Conservation (phyloP, 148 eudicot species). For the Mesembryanthemum crystallinum region DNA sequence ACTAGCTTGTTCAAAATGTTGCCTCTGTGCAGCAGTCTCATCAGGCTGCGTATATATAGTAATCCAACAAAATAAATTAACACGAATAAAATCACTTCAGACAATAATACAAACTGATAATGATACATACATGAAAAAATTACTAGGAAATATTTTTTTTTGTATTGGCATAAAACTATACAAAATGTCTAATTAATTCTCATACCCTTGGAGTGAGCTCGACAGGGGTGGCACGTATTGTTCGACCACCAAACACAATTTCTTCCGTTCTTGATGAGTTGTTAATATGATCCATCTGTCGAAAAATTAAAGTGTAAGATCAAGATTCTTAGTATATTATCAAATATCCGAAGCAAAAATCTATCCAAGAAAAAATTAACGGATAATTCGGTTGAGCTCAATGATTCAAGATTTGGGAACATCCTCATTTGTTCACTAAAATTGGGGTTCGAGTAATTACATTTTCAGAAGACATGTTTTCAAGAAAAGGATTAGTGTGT, state of each 20-base stretch:
- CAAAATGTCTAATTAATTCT: no score
- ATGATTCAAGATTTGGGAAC: not conserved
- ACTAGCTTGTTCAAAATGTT: no score
- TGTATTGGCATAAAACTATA: no score
- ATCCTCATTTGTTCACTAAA: not conserved
- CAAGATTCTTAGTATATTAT: not conserved
- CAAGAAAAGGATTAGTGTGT: not conserved
- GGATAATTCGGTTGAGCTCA: not conserved
- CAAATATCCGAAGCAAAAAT: not conserved
- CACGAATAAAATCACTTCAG: no score
- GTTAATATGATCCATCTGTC: no score
- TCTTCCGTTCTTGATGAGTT: not conserved
- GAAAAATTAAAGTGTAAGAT: no score
- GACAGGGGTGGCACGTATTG: not conserved
- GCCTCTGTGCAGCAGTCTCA: not conserved
- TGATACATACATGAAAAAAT: no score
- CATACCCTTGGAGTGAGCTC: not conserved
- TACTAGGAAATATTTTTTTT: no score
- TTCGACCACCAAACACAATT: slow-evolving; percentile 7
- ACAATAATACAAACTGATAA: no score
- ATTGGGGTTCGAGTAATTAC: not conserved
- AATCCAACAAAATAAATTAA: not conserved
- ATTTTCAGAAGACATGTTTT: not conserved
- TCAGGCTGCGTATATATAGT: not conserved
- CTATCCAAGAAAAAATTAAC: not conserved